Conservation (phyloP, 1,139 yeast species). For the Wickerhamomyces sp. region DNA sequence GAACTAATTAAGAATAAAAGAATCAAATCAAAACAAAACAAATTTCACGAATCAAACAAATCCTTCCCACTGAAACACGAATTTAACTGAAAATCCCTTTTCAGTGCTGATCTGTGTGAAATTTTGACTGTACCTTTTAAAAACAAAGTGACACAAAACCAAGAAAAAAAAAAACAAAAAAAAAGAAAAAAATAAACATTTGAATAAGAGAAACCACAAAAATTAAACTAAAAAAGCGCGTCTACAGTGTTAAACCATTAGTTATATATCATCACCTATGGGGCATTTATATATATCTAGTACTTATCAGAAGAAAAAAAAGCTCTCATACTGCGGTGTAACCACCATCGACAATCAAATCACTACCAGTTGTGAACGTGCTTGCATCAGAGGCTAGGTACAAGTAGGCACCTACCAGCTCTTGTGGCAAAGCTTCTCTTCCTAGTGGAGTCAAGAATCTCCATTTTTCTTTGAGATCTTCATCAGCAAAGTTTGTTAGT, state of each 20-base stretch:
- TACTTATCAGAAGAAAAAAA: slow-evolving; percentile 13
- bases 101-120: no score
- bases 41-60: no score
- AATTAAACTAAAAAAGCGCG: background rate
- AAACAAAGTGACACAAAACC: no score
- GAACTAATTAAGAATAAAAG: no score
- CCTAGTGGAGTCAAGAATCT: slow-evolving; percentile 75
- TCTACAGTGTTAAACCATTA: no score
- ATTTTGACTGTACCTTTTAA: no score
- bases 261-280: no score
- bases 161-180: no score
- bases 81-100: no score
- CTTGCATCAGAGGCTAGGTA: slow-evolving; percentile 87
- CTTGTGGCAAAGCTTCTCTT: slow-evolving; percentile 73
- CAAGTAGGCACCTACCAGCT: slow-evolving; percentile 81
- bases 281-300: background rate
- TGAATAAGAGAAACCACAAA: background rate
- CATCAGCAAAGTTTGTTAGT: slow-evolving; percentile 54
- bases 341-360: slow-evolving; percentile 83
- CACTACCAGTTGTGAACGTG: slow-evolving; percentile 79
- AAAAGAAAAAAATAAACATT: no score
- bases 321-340: slow-evolving; percentile 34
- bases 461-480: slow-evolving; percentile 55
- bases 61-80: no score
- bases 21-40: no score